These are phyloP conservation scores for Thymus quinquecostatus DNA, from an alignment of 257 asterid species.

Conservation along the genomic window DNA sequence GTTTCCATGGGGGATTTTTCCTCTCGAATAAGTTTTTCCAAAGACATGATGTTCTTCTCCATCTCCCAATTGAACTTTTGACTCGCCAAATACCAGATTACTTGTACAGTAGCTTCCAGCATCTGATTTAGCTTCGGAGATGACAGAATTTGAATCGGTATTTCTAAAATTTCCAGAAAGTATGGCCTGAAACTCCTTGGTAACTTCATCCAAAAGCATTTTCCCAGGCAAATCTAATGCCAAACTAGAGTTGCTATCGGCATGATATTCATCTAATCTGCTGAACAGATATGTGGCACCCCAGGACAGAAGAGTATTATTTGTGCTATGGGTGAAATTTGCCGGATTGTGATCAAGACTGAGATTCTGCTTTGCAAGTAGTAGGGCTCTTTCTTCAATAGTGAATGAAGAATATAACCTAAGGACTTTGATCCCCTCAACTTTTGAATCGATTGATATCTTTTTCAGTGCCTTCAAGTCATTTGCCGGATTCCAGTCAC, in stretches of 20 bases:
- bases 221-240: slow-evolving; percentile 48
- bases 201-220: slow-evolving; percentile 50
- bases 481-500: slow-evolving; percentile 79
- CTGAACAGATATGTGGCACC: slow-evolving; percentile 72
- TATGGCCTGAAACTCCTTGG: slow-evolving; percentile 57
- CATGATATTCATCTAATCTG: slow-evolving; percentile 72
- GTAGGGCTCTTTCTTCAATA: slow-evolving; percentile 72
- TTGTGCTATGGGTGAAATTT: slow-evolving; percentile 46
- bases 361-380: slow-evolving; percentile 61
- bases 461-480: slow-evolving; percentile 73
- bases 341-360: slow-evolving; percentile 55
- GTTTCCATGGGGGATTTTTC: slow-evolving; percentile 69
- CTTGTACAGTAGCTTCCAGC: slow-evolving; percentile 49
- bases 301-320: slow-evolving; percentile 72
- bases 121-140: slow-evolving; percentile 65
- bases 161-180: slow-evolving; percentile 42
- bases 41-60: slow-evolving; percentile 61
- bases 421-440: slow-evolving; percentile 64
- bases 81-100: slow-evolving; percentile 66
- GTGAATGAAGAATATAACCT: slow-evolving; percentile 81
- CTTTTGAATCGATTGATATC: slow-evolving; percentile 59
- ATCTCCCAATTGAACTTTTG: slow-evolving; percentile 46
- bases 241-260: slow-evolving; percentile 37
- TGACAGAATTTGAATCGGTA: slow-evolving; percentile 38
- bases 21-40: slow-evolving; percentile 78